Base-by-base conservation (phyloP, 23 red algal species). In the Cyanidioschyzon merolae region DNA sequence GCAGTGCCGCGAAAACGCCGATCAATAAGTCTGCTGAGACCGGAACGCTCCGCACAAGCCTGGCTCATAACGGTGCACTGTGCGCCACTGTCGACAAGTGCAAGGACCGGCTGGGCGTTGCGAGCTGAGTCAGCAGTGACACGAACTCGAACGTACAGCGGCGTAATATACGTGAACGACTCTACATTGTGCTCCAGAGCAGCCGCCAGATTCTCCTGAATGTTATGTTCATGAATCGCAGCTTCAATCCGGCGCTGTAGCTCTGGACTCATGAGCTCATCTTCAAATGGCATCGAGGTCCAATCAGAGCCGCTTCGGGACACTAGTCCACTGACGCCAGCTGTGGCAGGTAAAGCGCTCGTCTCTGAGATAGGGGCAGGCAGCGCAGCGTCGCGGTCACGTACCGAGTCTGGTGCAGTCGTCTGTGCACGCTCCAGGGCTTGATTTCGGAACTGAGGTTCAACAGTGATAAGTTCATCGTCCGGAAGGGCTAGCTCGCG, bases 181-280 rank as follows among this genome's bases (percentile, higher is more conserved):
- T 96, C 92, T 41, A 88, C 87, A 37, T 91, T 90, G 68, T 85
- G 59, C 58, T 96, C 92, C 39, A 88, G 68, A 12, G 92, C 92
- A 25, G 87, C 88, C 57, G 83, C 84, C 63, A 96, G 67, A 41
- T 96, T 96, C 38, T 76, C 41, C 57, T 58, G 57, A 29, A 80
- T 51, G n/a, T 80, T 80, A 37, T 25, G 18, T 80, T 80, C 39
- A 26, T 68, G 38, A 38, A 80, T 80, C 30, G 16, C 18, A 31
- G 37, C 34, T 41, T 80, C 77, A 34, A 80, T 67, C 27, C 25
- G 36, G 27, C 63, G 57, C 25, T 80, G 77, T n/a, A 80, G 1
- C 3, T 12, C 12, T 27, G 39, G 57, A 25, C 58, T 24, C 3
- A 58, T 58, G 1, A 41, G 63, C 50, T 71, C 63, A 12, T 35